Evolutionary conservation across 2,329 filamentous ascomycete genomes (phyloP), one percentile per base, ranked within the genome.

Genomic region (Ophiocordyceps camponoti-saundersi): DNA sequence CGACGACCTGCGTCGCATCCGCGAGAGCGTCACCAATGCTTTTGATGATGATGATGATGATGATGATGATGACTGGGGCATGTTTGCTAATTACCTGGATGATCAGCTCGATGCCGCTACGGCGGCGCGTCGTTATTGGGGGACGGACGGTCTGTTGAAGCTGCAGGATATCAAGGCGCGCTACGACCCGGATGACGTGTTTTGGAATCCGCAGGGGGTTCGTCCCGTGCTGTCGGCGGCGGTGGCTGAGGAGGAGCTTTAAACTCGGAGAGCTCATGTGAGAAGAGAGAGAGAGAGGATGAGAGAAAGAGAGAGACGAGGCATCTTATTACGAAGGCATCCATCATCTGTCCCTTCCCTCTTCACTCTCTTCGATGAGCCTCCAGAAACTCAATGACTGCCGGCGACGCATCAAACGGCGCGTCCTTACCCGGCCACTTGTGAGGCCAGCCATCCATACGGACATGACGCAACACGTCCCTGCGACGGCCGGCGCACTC

Each of bases 11-110:
- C 5, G 11, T 8, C 10, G 20, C 12, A 23, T 42, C 8, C 50
- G 57, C 49, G 57, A 62, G 11, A 61, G 58, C n/a, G n/a, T n/a
- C n/a, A n/a, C n/a, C n/a, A n/a, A n/a, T n/a, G n/a, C n/a, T n/a
- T 6, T 57, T 68, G 44, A 61, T 57, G 29, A 54, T 58, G 13
- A 59, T 65, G 57, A 56, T 58, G 13, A 52, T 61, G 34, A 61
- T n/a, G n/a, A n/a, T n/a, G n/a, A n/a, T n/a, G n/a, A 58, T 1
- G 52, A 59, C 8, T 71, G 69, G 57, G 69, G 68, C 18, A 68
- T 68, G 48, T 76, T 75, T 51, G 60, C 69, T 52, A 75, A 75
- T 60, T 76, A 75, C 46, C 65, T 71, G 4, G 72, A 76, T 53
- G 65, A 71, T 0, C 64, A 59, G 42, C 60, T 73, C 48, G 61